Evolutionary conservation across 192 early-diverging fungal species (phyloP), one percentile per base, ranked within the genome.

Genomic region (Mycoemilia scoparia): DNA sequence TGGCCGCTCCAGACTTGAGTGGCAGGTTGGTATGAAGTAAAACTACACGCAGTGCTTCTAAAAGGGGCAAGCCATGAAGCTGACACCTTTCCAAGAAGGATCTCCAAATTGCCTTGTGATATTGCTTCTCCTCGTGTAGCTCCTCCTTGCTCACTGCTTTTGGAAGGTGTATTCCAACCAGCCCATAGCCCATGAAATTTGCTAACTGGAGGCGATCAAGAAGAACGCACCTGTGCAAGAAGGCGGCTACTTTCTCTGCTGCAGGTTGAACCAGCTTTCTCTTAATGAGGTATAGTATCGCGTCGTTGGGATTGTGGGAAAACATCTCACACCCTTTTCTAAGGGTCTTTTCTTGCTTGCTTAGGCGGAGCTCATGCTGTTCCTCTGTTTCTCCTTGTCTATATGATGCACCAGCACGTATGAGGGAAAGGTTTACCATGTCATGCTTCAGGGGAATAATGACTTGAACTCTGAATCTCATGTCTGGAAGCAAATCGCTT

Each of bases 31-130:
- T 49, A 27, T 62, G 45, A 21, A 58, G 41, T 46, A 67, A 35
- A 24, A 62, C 45, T 29, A 59, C 49, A 12, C 64, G 54, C 47
- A 67, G 31, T 15, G 64, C 58, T 39, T 62, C 64, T 40, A 62
- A 57, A 7, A 67, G 23, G 1, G 64, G 51, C 38, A 67, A 51
- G 36, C 46, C 51, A 12, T 46, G 38, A 5, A 62, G 41, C 34
- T 46, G 45, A 52, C 54, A 67, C 24, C 49, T 51, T 38, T 62
- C 59, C 6, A 67, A 32, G 39, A 57, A 67, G 0, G 64, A 18
- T 2, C 38, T 32, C 54, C 53, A 57, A 42, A 54, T 51, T 44
- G 53, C 54, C 17, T 51, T 49, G 45, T 67, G 54, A 40, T 58
- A 67, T 16, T 39, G 16, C 39, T 52, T 51, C 25, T 59, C 57